Evolutionary conservation across 2,329 filamentous ascomycete species (phyloP), one percentile per base, ranked within the genome.

Genomic region (Thielaviopsis musarum): DNA sequence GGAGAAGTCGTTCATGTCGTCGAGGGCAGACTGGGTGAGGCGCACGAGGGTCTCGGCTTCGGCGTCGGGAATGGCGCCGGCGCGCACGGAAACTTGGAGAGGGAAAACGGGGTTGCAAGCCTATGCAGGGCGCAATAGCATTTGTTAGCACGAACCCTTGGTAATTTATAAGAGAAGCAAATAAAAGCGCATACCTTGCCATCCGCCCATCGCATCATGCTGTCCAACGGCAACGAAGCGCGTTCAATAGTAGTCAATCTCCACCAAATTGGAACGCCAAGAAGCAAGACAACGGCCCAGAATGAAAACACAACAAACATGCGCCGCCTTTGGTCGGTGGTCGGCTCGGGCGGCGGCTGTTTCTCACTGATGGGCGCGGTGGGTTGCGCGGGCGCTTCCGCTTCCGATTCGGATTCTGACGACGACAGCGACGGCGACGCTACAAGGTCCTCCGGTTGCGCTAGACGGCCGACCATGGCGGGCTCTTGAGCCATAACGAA

Each of bases 241-340:
- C 93, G 82, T 70, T 95, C 91, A 59, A 97, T 95, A 0, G 87
- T 86, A 3, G 93, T 98, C 0, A 93, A 97, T 70, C 83, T 84
- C 83, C 89, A 94, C 93, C 93, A 98, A 79, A 95, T 85, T 60
- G 93, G 93, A 64, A 98, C 70, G 2, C 93, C 93, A 5, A 98
- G 73, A 30, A 85, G 79, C 6, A 95, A 69, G 6, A 95, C 88
- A 45, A 97, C 82, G 5, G 83, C 75, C 93, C 93, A 98, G 71
- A 96, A 97, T 9, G 91, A 91, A 63, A 87, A 70, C 63, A 98
- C 83, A 56, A 97, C 85, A 63, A 77, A 76, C 54, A 82, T 81
- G 59, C 93, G 84, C 61, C 85, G 81, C 67, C 80, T 81, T 57
- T 85, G 75, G 63, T 85, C 83, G 64, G 84, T 77, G 21, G 79